phyloP scores from a whole-genome alignment of 2,329 filamentous ascomycete species.

The Penicillium sp. region DNA sequence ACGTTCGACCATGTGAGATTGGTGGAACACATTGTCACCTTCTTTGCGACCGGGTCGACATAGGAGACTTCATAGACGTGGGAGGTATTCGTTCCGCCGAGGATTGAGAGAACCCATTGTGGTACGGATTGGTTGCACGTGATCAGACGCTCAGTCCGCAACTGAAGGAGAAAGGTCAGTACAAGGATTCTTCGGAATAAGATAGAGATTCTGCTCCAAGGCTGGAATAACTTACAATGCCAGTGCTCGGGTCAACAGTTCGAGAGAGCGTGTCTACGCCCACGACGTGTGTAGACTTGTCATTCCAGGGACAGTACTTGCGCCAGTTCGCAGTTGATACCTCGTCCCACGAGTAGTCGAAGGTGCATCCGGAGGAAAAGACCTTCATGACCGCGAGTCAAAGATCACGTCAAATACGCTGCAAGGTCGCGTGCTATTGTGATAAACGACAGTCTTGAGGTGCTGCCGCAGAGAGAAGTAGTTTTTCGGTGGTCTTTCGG shows the following conservation, averaged over 20 bases:
- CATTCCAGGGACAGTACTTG: slow-evolving; percentile 99
- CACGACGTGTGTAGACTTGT: slow-evolving; percentile 94
- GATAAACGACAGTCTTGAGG: background rate
- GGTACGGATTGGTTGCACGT: slow-evolving; percentile 51
- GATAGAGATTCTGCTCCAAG: background rate
- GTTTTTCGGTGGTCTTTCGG: background rate
- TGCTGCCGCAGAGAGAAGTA: background rate
- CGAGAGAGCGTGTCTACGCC: slow-evolving; percentile 91
- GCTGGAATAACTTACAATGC: slow-evolving; percentile 57
- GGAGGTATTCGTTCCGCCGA: slow-evolving; percentile 76
- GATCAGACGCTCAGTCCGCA: slow-evolving; percentile 68
- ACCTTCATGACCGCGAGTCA: slow-evolving; percentile 72
- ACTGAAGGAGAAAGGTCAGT: slow-evolving; percentile 40
- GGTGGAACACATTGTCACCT: slow-evolving; percentile 93
- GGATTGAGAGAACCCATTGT: slow-evolving; percentile 66
- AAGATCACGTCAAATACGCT: background rate
- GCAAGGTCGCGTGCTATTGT: background rate
- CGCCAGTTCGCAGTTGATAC: slow-evolving; percentile 97
- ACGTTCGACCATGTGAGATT: slow-evolving; percentile 94
- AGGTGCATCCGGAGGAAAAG: slow-evolving; percentile 85
- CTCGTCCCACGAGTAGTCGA: slow-evolving; percentile 98
- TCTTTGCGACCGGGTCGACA: slow-evolving; percentile 78
- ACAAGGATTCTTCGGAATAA: background rate
- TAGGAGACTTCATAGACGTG: slow-evolving; percentile 96
- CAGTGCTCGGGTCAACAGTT: slow-evolving; percentile 60